These are phyloP conservation scores for Penicillium digitatum DNA, from an alignment of 2,329 filamentous ascomycete species.

Conservation along the genomic window DNA sequence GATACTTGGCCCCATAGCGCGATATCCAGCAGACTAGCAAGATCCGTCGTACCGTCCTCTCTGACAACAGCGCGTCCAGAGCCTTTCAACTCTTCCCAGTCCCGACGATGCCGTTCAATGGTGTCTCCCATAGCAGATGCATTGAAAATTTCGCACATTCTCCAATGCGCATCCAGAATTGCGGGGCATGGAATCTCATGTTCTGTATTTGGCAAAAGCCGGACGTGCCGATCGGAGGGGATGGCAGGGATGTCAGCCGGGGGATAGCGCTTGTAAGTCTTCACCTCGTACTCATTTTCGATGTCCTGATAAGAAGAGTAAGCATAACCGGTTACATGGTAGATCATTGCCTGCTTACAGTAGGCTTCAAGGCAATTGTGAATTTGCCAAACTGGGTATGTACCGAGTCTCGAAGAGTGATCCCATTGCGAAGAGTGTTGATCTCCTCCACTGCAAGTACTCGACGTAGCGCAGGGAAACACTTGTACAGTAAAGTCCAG, in stretches of 20 bases:
- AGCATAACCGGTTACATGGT: background rate
- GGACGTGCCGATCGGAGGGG: background rate
- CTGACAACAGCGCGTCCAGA: background rate
- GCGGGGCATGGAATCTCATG: background rate
- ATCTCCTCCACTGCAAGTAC: background rate
- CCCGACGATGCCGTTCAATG: background rate
- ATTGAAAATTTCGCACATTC: background rate
- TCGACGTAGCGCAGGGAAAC: background rate
- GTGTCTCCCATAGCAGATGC: background rate
- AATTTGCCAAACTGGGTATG: background rate
- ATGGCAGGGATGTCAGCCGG: background rate
- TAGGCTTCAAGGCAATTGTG: background rate
- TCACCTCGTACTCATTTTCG: background rate
- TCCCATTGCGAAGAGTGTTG: background rate
- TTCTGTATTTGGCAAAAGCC: background rate
- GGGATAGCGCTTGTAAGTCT: background rate
- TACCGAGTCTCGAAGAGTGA: background rate
- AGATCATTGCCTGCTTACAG: background rate
- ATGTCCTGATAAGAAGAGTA: background rate
- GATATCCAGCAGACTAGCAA: background rate
- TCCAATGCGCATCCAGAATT: background rate
- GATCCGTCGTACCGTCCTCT: background rate
- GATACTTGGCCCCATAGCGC: background rate
- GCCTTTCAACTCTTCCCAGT: background rate
- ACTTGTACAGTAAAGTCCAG: background rate